phyloP scores from a whole-genome alignment of 371 early-diverging fungal species.

The Mortierella sp. region DNA sequence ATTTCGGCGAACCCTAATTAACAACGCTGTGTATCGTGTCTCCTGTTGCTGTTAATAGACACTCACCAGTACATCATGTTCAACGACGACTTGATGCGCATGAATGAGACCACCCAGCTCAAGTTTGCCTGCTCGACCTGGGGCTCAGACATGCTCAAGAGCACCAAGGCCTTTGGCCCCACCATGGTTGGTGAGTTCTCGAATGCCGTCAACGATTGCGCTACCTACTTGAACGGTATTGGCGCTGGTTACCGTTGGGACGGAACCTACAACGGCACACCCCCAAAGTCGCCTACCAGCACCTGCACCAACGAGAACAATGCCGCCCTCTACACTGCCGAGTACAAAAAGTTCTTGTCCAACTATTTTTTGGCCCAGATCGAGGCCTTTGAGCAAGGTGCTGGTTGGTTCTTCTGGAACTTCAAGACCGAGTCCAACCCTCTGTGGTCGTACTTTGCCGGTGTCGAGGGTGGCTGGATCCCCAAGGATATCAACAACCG shows the following conservation, averaged over 20 bases:
- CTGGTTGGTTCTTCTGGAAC: slow-evolving; percentile 72
- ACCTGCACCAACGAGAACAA: slow-evolving; percentile 66
- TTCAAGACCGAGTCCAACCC: slow-evolving; percentile 66
- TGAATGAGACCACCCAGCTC: slow-evolving; percentile 29
- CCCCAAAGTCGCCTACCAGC: slow-evolving; percentile 59
- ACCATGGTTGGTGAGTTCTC: slow-evolving; percentile 85
- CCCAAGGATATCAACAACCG: slow-evolving; percentile 55
- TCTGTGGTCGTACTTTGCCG: slow-evolving; percentile 53
- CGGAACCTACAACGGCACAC: slow-evolving; percentile 61
- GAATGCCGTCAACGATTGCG: slow-evolving; percentile 81
- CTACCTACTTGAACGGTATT: slow-evolving; percentile 78
- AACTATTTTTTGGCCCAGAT: slow-evolving; percentile 60
- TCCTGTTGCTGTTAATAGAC: slow-evolving; percentile 41
- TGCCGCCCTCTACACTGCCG: slow-evolving; percentile 28
- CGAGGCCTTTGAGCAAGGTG: slow-evolving; percentile 65
- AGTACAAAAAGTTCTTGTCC: slow-evolving; percentile 44
- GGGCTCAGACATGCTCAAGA: slow-evolving; percentile 20
- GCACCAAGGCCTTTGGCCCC: slow-evolving; percentile 58
- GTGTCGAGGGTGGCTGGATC: slow-evolving; percentile 57
- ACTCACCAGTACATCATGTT: slow-evolving; percentile 70
- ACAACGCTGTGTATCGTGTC: background rate
- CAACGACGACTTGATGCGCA: slow-evolving; percentile 49
- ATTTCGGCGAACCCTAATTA: background rate
- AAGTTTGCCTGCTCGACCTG: slow-evolving; percentile 49
- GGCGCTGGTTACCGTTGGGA: slow-evolving; percentile 74